These are phyloP conservation scores for Paraphaeosphaeria sporulosa DNA, from an alignment of 2,329 filamentous ascomycete genomes.

Conservation along the genomic window DNA sequence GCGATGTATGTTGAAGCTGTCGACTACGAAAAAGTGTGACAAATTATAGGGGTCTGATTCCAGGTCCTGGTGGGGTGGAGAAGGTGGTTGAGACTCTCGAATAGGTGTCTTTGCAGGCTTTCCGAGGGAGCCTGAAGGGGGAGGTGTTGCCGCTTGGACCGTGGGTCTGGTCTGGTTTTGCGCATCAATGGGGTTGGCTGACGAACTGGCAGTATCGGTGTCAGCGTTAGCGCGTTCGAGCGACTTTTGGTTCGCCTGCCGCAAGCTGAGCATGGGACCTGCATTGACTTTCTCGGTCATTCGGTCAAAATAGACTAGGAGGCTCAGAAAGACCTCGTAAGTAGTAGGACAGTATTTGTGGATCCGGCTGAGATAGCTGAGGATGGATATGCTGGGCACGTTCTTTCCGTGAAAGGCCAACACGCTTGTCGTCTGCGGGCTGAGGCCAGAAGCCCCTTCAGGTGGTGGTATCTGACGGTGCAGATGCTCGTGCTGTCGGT, in stretches of 20 bases:
- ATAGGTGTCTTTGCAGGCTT: constrained; percentile 43
- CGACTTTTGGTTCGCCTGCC: constrained; percentile 59
- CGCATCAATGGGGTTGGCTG: constrained; percentile 38
- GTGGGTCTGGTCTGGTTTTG: constrained; percentile 35
- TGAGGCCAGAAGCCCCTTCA: constrained; percentile 66
- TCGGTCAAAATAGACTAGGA: constrained; percentile 96
- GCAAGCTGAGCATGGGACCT: constrained; percentile 72
- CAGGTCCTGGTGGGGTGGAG: constrained; percentile 48
- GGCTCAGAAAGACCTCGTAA: constrained; percentile 94
- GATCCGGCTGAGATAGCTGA: constrained; percentile 94
- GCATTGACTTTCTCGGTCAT: constrained; percentile 98
- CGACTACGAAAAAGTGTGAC: constrained; percentile 87
- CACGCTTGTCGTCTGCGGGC: constrained; percentile 73
- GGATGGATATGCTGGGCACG: constrained; percentile 93
- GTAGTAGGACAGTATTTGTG: constrained; percentile 99
- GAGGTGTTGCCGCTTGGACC: constrained; percentile 57
- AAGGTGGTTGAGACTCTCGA: constrained; percentile 43
- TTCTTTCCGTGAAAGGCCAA: constrained; percentile 98
- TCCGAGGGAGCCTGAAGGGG: constrained; percentile 58
- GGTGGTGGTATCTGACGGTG: constrained; percentile 75
- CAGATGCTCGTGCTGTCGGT: constrained; percentile 88
- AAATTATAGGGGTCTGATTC: constrained; percentile 60
- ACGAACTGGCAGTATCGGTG: constrained; percentile 18
- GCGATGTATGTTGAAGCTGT: constrained; percentile 98
- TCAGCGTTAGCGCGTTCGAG: constrained; percentile 51